These are phyloP conservation scores for Leptographium procerum DNA, from an alignment of 2,329 filamentous ascomycete species.

Conservation along the genomic window DNA sequence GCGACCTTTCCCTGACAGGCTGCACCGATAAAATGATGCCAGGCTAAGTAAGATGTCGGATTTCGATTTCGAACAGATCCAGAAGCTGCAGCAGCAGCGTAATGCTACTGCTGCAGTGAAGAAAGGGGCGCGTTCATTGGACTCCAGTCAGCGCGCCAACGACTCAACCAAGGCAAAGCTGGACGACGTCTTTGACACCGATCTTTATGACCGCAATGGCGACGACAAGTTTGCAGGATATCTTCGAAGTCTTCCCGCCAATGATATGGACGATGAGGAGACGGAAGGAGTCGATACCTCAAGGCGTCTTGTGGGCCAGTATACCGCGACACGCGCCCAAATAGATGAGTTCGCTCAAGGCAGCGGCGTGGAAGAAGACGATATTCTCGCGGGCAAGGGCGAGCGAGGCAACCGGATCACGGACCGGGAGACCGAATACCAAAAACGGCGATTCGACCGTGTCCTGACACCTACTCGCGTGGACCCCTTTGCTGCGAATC, in stretches of 20 bases:
- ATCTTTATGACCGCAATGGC: constrained; percentile 66
- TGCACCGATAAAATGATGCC: not conserved
- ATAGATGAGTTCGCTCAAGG: constrained; percentile 90
- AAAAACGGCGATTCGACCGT: constrained; percentile 87
- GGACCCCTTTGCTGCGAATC: constrained; percentile 72
- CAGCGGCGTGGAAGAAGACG: constrained; percentile 79
- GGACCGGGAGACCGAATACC: constrained; percentile 93
- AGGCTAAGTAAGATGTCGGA: constrained; percentile 45
- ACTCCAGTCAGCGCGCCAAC: constrained; percentile 70
- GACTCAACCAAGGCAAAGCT: constrained; percentile 81
- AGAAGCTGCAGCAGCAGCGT: constrained; percentile 83
- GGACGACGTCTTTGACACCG: constrained; percentile 78
- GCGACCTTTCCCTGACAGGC: not conserved
- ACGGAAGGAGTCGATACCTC: constrained; percentile 64
- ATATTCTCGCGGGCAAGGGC: constrained; percentile 67
- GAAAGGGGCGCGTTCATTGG: constrained; percentile 72
- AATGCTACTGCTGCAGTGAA: constrained; percentile 68
- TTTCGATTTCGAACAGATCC: constrained; percentile 79
- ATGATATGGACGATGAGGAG: constrained; percentile 69
- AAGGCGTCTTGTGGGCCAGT: constrained; percentile 79
- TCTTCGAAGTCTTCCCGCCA: constrained; percentile 75
- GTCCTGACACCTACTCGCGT: constrained; percentile 74
- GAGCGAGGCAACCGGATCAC: constrained; percentile 86
- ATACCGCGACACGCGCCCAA: constrained; percentile 83
- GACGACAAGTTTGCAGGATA: constrained; percentile 80